Evolutionary conservation across 306 rosid species (phyloP).

Genomic region (Sesbania bispinosa): DNA sequence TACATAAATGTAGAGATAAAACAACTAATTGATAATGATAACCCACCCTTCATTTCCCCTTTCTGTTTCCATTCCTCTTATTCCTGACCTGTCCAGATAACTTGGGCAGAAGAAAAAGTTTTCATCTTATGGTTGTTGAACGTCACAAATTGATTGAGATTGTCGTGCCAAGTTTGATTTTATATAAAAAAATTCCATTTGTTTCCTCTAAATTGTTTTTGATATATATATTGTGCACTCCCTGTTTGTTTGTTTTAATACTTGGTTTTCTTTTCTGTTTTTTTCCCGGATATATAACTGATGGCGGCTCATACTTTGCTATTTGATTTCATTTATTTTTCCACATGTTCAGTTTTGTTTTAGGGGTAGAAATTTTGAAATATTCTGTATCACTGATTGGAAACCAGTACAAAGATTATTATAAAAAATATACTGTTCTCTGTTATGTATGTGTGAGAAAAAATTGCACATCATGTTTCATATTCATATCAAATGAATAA

Average conservation of each 20-base stretch:
- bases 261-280: constrained; percentile 6
- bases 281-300: not conserved
- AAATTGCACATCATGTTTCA: too few species aligned
- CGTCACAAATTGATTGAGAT: not conserved
- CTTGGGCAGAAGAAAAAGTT: not conserved
- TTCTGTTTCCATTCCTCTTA: not conserved
- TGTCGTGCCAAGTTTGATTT: not conserved
- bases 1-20: not conserved
- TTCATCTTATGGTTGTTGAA: not conserved
- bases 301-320: not conserved
- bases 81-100: not conserved
- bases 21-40: not conserved
- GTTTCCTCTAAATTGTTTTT: not conserved
- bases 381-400: not conserved
- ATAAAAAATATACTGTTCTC: not conserved
- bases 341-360: not conserved
- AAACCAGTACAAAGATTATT: not conserved
- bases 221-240: not conserved
- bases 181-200: not conserved
- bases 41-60: not conserved
- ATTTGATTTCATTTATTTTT: not conserved
- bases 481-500: too few species aligned
- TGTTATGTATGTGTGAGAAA: constrained; percentile 3
- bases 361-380: not conserved
- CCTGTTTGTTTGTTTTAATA: not conserved